Base-by-base conservation (phyloP, 768 basidiomycete species). In the Hypholoma fasciculare region DNA sequence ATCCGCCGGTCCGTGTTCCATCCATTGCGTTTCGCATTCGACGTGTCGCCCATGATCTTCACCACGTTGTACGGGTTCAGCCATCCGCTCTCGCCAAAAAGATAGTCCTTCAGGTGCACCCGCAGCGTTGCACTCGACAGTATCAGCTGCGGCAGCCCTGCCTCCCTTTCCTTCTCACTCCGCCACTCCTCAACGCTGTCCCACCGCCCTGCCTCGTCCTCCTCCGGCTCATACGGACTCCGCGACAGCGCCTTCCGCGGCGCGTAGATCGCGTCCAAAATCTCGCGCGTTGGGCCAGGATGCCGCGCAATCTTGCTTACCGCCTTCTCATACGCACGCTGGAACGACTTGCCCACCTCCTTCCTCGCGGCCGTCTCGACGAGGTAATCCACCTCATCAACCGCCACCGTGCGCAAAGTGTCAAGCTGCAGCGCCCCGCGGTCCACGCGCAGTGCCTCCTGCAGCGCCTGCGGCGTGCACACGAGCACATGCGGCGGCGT, bases 301-400 rank as follows among this genome's bases (percentile, higher is more conserved):
- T 91, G 90, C 52, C 71, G 74, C 52, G 70, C 66, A n/a, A 78
- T 65, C 62, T 79, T 80, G 59, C 71, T 75, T 59, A 70, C 69
- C 30, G 73, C 74, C 64, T 76, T 79, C 57, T 70, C 69, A 44
- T 63, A 61, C 7, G 75, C 72, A 49, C 69, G 68, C 51, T 64
- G 67, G 51, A 71, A 77, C 34, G 76, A 75, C 67, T 66, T 78
- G 65, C 61, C 74, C 44, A 69, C 71, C 55, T 71, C 70, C 57
- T 74, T 77, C 58, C 66, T 69, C 13, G 86, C 81, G 5, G 79
- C 71, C 2, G 78, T 81, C 58, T 82, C 82, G 54, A 93, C 75
- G 40, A 92, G 73, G 68, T 86, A 88, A 65, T 92, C 91, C 48
- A 84, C 86, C 67, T 92, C 90, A 61, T 92, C 90, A 54, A 92